Evolutionary conservation across 371 early-diverging fungal genomes (phyloP).

Genomic region (Dichotomocladium elegans): DNA sequence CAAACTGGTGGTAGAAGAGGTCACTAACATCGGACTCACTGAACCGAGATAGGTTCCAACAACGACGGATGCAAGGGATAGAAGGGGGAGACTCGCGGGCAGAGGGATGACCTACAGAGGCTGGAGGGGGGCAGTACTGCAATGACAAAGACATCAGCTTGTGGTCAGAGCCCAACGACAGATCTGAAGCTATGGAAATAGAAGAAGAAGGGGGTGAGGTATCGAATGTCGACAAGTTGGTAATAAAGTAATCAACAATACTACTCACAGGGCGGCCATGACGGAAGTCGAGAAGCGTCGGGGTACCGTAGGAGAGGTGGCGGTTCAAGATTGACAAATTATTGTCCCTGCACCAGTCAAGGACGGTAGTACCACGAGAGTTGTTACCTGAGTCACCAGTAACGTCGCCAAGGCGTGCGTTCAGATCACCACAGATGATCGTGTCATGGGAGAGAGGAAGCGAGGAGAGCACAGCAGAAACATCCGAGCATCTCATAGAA

Average conservation of each 20-base stretch:
- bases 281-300: constrained; percentile 4
- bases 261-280: background rate
- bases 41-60: background rate
- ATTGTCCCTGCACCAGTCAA: background rate
- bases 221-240: background rate
- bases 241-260: constrained; percentile 5
- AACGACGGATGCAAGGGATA: background rate
- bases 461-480: background rate
- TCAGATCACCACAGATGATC: constrained; percentile 6
- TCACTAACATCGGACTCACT: background rate
- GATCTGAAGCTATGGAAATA: background rate
- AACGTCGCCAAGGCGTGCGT: constrained; percentile 2
- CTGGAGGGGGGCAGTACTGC: too few relatives aligned
- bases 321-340: background rate
- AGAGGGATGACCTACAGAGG: background rate
- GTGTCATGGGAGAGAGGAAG: background rate
- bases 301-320: constrained; percentile 3
- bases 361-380: background rate
- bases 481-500: constrained; percentile 1
- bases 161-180: constrained; percentile 8
- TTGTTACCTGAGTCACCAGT: background rate
- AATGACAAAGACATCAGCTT: too few relatives aligned
- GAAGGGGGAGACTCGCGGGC: background rate
- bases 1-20: background rate
- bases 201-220: too few relatives aligned